phyloP scores from a whole-genome alignment of 352 stramenopile genomes.

The Phytophthora megakarya region DNA sequence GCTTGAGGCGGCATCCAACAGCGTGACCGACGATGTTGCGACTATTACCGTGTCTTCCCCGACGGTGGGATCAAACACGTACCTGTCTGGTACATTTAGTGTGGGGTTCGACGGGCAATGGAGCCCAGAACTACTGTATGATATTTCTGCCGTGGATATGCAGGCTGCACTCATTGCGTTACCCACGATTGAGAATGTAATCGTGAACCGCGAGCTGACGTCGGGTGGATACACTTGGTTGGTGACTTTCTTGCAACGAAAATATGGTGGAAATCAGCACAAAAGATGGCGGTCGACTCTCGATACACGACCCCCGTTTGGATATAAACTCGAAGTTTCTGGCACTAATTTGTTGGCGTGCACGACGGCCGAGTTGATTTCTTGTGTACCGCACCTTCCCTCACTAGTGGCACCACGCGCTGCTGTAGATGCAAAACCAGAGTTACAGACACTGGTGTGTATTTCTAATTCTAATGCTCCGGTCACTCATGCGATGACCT shows the following conservation, averaged over 20 bases:
- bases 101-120: slow-evolving; percentile 88
- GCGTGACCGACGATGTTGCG: slow-evolving; percentile 58
- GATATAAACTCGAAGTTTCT: slow-evolving; percentile 62
- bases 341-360: slow-evolving; percentile 66
- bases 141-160: slow-evolving; percentile 87
- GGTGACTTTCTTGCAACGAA: slow-evolving; percentile 64
- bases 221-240: slow-evolving; percentile 83
- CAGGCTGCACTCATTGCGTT: slow-evolving; percentile 55
- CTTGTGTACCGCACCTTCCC: slow-evolving; percentile 47
- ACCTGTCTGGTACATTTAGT: slow-evolving; percentile 84
- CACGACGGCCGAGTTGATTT: slow-evolving; percentile 39
- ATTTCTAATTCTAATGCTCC: slow-evolving; percentile 20
- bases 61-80: slow-evolving; percentile 43
- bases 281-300: slow-evolving; percentile 52
- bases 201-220: slow-evolving; percentile 57
- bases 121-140: slow-evolving; percentile 85
- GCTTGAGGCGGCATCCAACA: slow-evolving; percentile 34
- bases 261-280: slow-evolving; percentile 64
- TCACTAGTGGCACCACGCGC: slow-evolving; percentile 56
- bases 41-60: slow-evolving; percentile 76
- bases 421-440: slow-evolving; percentile 43
- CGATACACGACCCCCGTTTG: slow-evolving; percentile 34
- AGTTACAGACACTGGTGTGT: slow-evolving; percentile 71
- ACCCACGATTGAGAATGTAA: slow-evolving; percentile 60
- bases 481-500: slow-evolving; percentile 35